phyloP scores from a whole-genome alignment of 352 stramenopile species.

The Pythium guiyangense region DNA sequence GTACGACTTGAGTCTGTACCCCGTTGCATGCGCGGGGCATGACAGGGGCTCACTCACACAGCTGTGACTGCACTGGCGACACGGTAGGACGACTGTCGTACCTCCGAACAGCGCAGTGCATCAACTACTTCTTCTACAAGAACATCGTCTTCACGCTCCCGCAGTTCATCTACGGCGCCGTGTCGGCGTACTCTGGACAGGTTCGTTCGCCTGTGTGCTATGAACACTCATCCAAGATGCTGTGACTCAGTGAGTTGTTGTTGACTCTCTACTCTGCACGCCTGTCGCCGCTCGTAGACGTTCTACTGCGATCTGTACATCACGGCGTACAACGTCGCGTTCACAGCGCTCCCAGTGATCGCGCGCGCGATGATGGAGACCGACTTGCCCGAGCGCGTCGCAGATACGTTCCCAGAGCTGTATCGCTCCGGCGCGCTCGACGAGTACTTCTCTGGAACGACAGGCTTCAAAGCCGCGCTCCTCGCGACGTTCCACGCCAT shows the following conservation, averaged over 20 bases:
- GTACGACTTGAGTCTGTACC: conserved; percentile 13
- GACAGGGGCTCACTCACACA: not conserved
- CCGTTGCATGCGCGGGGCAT: not conserved
- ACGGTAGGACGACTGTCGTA: conserved; percentile 93
- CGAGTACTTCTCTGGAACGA: conserved; percentile 56
- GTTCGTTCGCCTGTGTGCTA: conserved; percentile 16
- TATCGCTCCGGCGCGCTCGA: conserved; percentile 58
- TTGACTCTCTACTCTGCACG: not conserved
- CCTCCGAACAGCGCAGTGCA: conserved; percentile 91
- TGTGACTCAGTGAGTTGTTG: no score
- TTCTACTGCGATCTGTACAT: conserved; percentile 84
- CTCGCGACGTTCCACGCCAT: conserved; percentile 57
- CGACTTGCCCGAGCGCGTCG: conserved; percentile 60
- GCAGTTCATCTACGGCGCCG: conserved; percentile 85
- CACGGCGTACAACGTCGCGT: conserved; percentile 94
- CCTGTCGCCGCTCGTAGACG: conserved; percentile 26
- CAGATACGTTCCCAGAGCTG: conserved; percentile 65
- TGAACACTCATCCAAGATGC: not conserved
- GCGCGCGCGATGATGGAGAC: conserved; percentile 72
- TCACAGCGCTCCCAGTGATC: conserved; percentile 89
- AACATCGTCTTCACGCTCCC: conserved; percentile 92
- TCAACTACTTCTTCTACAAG: conserved; percentile 99
- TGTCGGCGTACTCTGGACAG: conserved; percentile 86
- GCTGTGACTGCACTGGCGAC: not conserved
- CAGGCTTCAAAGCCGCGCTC: conserved; percentile 30